A percentile compares a stretch with the other conserved stretches of the same genome.
These are phyloP conservation scores for Samsoniella hepiali DNA, from an alignment of 2,329 filamentous ascomycete genomes.

Conservation along the genomic window DNA sequence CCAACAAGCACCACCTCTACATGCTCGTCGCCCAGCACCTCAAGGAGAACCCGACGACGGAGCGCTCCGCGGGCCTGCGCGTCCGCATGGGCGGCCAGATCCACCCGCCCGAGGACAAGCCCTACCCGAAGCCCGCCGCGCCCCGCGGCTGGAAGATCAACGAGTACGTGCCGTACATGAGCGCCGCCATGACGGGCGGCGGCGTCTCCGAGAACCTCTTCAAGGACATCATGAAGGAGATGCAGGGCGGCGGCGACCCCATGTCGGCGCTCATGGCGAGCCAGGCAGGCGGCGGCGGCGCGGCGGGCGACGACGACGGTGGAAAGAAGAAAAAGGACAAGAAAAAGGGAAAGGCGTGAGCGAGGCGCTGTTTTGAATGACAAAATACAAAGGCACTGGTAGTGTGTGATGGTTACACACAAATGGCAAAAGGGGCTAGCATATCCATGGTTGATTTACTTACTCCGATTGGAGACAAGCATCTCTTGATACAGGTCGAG, in stretches of 20 bases:
- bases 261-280: constrained; percentile 44
- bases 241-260: constrained; percentile 55
- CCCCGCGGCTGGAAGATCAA: constrained; percentile 91
- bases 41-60: constrained; percentile 71
- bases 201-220: constrained; percentile 93
- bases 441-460: not conserved
- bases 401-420: not conserved
- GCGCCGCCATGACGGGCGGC: constrained; percentile 84
- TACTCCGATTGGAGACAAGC: not conserved
- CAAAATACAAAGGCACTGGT: too few species aligned
- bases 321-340: constrained; percentile 48
- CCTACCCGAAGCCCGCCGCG: constrained; percentile 68
- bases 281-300: constrained; percentile 30
- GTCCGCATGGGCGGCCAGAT: constrained; percentile 72
- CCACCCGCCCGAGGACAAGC: constrained; percentile 57
- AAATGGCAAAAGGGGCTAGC: not conserved
- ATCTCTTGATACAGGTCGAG: not conserved
- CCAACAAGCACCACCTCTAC: constrained; percentile 84
- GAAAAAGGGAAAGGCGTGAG: constrained; percentile 44
- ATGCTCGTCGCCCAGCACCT: constrained; percentile 75
- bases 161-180: constrained; percentile 79
- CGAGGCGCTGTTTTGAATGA: not conserved
- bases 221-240: constrained; percentile 95
- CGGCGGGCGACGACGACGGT: constrained; percentile 24
- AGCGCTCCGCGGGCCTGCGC: constrained; percentile 62